These are phyloP conservation scores for Trichomonas tenax DNA, from an alignment of 208 protist genomes.

Conservation along the genomic window DNA sequence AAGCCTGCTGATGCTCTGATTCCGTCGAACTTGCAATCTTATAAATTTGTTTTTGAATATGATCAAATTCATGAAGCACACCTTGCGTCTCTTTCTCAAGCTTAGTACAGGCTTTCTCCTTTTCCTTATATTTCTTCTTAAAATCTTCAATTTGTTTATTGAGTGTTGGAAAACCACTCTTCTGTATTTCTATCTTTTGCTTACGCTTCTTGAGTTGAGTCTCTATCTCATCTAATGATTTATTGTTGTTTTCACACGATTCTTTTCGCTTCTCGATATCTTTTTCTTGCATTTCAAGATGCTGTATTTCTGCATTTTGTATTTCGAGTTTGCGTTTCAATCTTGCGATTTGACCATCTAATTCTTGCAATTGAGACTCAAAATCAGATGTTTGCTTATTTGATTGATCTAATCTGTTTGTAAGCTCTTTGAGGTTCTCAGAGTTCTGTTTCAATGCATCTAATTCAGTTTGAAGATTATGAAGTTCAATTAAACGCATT, in stretches of 20 bases:
- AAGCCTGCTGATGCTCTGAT: neutral
- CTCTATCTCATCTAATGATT: neutral
- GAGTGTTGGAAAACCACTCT: neutral
- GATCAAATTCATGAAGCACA: neutral
- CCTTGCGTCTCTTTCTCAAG: neutral
- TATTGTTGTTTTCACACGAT: neutral
- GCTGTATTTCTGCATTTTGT: neutral
- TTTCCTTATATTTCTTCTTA: neutral
- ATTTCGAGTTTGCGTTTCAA: neutral
- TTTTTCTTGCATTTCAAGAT: neutral
- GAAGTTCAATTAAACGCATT: neutral
- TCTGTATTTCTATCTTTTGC: neutral
- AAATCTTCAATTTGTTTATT: neutral
- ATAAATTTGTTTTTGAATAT: neutral
- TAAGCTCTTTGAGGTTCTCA: neutral
- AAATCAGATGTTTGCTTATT: neutral
- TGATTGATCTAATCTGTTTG: neutral
- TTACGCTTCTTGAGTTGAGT: neutral
- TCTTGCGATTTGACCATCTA: neutral
- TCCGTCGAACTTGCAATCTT: neutral
- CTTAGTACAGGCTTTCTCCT: neutral
- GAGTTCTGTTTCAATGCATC: neutral
- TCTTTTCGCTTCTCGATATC: neutral
- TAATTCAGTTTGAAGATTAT: neutral
- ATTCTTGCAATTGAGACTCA: neutral